These are phyloP conservation scores for Adenanthera pavonina DNA, from an alignment of 306 rosid genomes.

Conservation along the genomic window DNA sequence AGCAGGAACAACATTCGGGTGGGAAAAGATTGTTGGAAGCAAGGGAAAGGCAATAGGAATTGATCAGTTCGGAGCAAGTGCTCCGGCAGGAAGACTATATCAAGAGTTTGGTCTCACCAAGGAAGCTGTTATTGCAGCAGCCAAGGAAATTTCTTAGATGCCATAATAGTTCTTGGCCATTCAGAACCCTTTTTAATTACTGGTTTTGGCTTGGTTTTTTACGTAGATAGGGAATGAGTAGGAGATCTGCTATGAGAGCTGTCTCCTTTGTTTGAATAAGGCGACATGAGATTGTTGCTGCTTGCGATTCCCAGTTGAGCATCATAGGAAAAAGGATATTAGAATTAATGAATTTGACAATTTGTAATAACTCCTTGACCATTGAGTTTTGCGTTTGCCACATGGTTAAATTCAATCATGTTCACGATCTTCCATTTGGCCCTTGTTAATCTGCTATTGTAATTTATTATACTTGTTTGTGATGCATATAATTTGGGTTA, in stretches of 20 bases:
- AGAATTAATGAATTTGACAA: neutral
- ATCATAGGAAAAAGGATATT: neutral
- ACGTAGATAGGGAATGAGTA: neutral
- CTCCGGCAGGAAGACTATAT: conserved; percentile 92
- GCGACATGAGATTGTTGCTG: neutral
- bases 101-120: conserved; percentile 86
- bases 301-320: neutral
- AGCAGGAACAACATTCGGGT: conserved; percentile 96
- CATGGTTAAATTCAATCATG: neutral
- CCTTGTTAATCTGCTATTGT: neutral
- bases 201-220: neutral
- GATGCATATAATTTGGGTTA: no score
- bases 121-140: conserved; percentile 96
- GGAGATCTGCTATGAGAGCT: neutral
- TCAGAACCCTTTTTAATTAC: neutral
- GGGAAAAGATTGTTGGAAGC: conserved; percentile 82
- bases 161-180: neutral
- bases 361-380: neutral
- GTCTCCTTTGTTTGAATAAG: conserved; percentile 4
- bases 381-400: neutral
- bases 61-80: conserved; percentile 95
- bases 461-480: no score
- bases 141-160: conserved; percentile 57
- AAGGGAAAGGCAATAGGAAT: conserved; percentile 93
- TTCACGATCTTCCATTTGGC: neutral